Evolutionary conservation across 2,329 filamentous ascomycete species (phyloP).

Genomic region (Bimuria novae-zelandiae): DNA sequence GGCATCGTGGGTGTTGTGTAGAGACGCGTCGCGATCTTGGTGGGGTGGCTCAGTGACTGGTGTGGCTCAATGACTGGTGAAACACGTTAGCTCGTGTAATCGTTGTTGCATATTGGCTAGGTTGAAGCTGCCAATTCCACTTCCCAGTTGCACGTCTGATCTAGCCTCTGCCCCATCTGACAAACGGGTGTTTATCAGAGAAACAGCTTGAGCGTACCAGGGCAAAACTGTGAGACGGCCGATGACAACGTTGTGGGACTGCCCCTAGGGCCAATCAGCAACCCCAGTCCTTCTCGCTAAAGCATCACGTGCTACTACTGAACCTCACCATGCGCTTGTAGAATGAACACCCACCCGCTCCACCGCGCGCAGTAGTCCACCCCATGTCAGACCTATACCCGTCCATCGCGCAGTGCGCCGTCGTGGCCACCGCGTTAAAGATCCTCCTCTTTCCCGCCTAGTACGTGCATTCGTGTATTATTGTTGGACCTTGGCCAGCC

Average conservation of each 20-base stretch:
- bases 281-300: background rate
- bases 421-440: slow-evolving; percentile 87
- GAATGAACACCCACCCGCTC: slow-evolving; percentile 22
- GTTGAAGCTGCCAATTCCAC: too few species aligned
- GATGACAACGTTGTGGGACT: background rate
- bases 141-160: too few species aligned
- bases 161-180: too few species aligned
- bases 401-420: slow-evolving; percentile 83
- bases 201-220: background rate
- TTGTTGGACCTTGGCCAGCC: slow-evolving; percentile 5
- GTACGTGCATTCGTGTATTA: slow-evolving; percentile 60
- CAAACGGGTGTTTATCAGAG: background rate
- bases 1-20: too few species aligned
- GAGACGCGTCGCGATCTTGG: too few species aligned
- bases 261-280: background rate
- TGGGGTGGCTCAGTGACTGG: too few species aligned
- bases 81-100: too few species aligned
- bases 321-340: slow-evolving; percentile 17
- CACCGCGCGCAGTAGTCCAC: slow-evolving; percentile 26
- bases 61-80: too few species aligned
- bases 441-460: slow-evolving; percentile 92
- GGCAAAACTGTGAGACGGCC: background rate
- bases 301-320: slow-evolving; percentile 19
- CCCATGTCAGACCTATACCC: slow-evolving; percentile 81
- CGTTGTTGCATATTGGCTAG: too few species aligned